Evolutionary conservation across 1,284 basidiomycete species (phyloP).

Genomic region (Austroboletus novae-zelandiae): DNA sequence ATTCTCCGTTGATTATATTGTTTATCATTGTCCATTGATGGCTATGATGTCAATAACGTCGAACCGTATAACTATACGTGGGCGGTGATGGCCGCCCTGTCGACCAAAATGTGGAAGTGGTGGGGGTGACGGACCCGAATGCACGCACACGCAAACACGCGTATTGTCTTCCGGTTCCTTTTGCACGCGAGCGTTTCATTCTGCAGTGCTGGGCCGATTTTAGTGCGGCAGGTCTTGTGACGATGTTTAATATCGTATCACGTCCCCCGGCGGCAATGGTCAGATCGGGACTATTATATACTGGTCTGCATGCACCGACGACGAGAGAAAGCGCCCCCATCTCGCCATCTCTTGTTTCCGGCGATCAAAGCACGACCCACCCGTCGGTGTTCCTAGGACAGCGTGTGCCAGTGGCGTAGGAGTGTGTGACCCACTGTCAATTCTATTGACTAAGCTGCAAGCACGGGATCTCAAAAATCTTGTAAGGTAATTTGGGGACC

Average conservation of each 20-base stretch:
- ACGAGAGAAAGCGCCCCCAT: too few species aligned
- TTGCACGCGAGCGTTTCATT: constrained; percentile 22
- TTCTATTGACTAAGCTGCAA: too few species aligned
- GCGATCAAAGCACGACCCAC: background rate
- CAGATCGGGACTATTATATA: background rate
- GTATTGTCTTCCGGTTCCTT: background rate
- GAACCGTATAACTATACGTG: constrained; percentile 3
- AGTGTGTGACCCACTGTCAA: background rate
- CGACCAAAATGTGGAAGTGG: background rate
- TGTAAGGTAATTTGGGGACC: too few species aligned
- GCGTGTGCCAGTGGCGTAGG: background rate
- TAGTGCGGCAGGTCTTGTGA: constrained; percentile 9
- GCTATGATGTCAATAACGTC: constrained; percentile 11
- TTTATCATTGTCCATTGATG: constrained; percentile 8
- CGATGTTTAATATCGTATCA: background rate
- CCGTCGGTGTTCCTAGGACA: background rate
- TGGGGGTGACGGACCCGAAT: constrained; percentile 13
- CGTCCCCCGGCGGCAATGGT: background rate
- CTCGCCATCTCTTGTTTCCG: background rate
- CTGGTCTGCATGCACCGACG: too few species aligned
- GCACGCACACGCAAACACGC: background rate
- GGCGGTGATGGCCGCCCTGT: constrained; percentile 11
- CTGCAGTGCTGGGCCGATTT: constrained; percentile 1
- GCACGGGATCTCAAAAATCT: too few species aligned
- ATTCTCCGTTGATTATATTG: background rate